Base-by-base conservation (phyloP, 2,329 filamentous ascomycete genomes). In the Venturiaceae sp. region DNA sequence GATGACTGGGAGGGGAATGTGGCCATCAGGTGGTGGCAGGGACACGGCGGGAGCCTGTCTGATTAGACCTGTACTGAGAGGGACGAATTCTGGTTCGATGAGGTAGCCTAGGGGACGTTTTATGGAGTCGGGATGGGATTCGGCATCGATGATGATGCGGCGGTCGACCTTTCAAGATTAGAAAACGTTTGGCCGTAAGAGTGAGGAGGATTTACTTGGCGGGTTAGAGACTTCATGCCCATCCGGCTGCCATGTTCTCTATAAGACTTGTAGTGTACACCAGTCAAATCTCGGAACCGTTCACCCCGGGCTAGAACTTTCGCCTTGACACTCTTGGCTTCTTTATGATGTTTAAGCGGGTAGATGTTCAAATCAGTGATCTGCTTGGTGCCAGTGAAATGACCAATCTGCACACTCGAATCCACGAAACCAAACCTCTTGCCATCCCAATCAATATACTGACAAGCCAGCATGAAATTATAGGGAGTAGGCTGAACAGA, bases 401-500 rank as follows among this genome's bases (percentile, higher is more conserved):
- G 37, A 21, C 21, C 19, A 33, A 56, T 44, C n/a, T 39, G 33
- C 8, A 56, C 37, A 21, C n/a, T 33, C 13, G n/a, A 39, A 3
- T 32, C 34, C 13, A 32, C n/a, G 9, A 14, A 56, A 16, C 54
- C 54, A 44, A 46, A 41, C 28, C 3, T 30, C 4, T 1, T 46
- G 14, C 54, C 54, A 21, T 56, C 26, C 33, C 26, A 41, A 33
- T 39, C 52, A 23, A 54, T n/a, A 16, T 14, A 54, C 16, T 19
- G 1, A n/a, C 52, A 54, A 13, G n/a, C 19, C 52, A 54, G 11
- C 8, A 6, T 23, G 9, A 54, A 53, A 16, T 36, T 34, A 72
- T 82, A 92, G n/a, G 85, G 81, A 3, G 88, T 88, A 62, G 84
- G 85, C 67, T 88, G 80, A 65, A 91, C 83, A 37, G 79, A 83